Percentiles rank a stretch among this genome's conserved stretches.
Evolutionary conservation across 306 rosid genomes (phyloP).

Genomic region (Inga oerstediana): DNA sequence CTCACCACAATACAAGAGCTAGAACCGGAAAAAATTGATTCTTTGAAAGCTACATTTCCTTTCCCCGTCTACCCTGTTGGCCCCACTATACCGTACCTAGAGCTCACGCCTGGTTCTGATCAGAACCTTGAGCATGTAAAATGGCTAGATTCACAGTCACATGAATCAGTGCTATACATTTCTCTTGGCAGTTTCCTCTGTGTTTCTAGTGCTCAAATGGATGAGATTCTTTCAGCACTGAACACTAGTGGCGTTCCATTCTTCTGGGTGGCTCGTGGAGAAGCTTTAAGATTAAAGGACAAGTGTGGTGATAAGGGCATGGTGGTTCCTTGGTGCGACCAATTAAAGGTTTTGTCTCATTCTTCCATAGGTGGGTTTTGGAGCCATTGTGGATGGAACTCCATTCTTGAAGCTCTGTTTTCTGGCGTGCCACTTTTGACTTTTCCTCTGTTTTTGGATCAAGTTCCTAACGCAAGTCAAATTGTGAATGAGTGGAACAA

Average conservation of each 20-base stretch:
- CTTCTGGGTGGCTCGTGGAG: conserved; percentile 57
- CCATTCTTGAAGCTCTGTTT: conserved; percentile 36
- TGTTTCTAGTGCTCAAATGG: conserved; percentile 44
- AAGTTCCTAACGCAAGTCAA: conserved; percentile 35
- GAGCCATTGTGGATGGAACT: conserved; percentile 57
- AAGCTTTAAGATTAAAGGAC: conserved; percentile 32
- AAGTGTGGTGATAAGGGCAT: conserved; percentile 38
- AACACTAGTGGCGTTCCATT: conserved; percentile 29
- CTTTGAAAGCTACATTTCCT: conserved; percentile 31
- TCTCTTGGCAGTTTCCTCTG: conserved; percentile 52
- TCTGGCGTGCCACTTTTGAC: conserved; percentile 38
- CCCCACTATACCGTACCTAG: conserved; percentile 40
- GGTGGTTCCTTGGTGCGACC: conserved; percentile 47
- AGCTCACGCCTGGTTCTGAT: background rate
- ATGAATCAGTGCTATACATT: conserved; percentile 43
- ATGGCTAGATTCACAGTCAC: conserved; percentile 52
- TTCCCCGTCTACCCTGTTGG: conserved; percentile 45
- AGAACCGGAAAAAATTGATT: conserved; percentile 31
- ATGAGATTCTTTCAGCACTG: conserved; percentile 37
- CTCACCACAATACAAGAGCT: conserved; percentile 40
- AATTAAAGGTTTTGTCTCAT: conserved; percentile 43
- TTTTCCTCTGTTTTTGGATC: conserved; percentile 43
- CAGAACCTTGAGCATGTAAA: conserved; percentile 20
- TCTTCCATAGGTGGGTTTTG: conserved; percentile 44
- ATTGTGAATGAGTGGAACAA: conserved; percentile 41